Conservation (phyloP, 345 rosid species). For the Linum lewisii region DNA sequence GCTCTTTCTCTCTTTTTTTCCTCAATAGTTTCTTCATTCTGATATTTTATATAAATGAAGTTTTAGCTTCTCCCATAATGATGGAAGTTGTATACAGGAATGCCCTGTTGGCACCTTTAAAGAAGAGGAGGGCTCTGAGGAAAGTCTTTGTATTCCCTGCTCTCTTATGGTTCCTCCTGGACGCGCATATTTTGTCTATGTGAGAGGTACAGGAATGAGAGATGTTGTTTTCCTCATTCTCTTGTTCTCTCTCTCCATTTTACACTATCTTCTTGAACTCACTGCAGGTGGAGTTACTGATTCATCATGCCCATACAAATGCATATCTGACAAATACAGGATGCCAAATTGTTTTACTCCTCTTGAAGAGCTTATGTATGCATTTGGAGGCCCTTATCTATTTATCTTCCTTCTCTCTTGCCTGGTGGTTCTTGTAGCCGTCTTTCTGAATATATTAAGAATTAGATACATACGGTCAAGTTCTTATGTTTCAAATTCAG, state of each 20-base stretch:
- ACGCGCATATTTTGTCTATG: conserved; percentile 71
- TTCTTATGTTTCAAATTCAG: conserved; percentile 44
- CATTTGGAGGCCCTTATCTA: conserved; percentile 93
- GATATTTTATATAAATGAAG: background rate
- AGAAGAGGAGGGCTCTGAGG: conserved; percentile 77
- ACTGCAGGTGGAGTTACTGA: conserved; percentile 70
- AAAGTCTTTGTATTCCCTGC: conserved; percentile 74
- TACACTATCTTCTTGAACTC: conserved; percentile 15
- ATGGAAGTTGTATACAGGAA: conserved; percentile 42
- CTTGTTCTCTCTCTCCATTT: conserved; percentile 15
- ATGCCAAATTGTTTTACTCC: conserved; percentile 96
- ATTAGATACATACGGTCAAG: conserved; percentile 57
- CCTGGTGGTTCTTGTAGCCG: conserved; percentile 57
- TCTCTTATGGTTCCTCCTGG: conserved; percentile 66
- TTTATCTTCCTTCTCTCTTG: conserved; percentile 65
- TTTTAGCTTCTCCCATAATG: conserved; percentile 5
- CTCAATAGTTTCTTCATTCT: background rate
- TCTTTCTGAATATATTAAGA: conserved; percentile 61
- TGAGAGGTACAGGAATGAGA: conserved; percentile 49
- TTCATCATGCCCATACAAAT: conserved; percentile 71
- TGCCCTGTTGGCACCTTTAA: conserved; percentile 95
- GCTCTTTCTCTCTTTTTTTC: background rate
- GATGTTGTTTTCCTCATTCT: conserved; percentile 1
- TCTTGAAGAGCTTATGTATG: conserved; percentile 79
- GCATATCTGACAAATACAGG: conserved; percentile 84